Evolutionary conservation across 768 basidiomycete species (phyloP).

Genomic region (Harrya chromipes): DNA sequence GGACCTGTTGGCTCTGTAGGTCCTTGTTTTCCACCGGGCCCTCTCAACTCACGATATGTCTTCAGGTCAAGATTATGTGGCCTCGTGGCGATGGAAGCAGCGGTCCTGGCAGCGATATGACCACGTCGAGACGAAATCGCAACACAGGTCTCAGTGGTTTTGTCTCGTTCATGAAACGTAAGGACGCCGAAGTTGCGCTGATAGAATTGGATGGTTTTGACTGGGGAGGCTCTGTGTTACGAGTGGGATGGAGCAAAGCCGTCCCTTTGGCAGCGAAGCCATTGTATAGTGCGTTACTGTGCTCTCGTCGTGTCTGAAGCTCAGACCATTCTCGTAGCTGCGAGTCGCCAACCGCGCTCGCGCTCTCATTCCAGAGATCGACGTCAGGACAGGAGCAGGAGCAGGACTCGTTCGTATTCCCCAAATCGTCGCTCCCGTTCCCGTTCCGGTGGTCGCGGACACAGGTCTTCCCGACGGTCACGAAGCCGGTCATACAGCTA

Average conservation of each 20-base stretch:
- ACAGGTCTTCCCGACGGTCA: conserved; percentile 21
- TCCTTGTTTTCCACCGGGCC: conserved; percentile 8
- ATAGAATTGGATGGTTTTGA: conserved; percentile 90
- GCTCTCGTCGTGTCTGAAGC: background rate
- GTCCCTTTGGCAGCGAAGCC: conserved; percentile 79
- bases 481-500: conserved; percentile 27
- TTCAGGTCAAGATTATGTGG: conserved; percentile 98
- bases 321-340: conserved; percentile 11
- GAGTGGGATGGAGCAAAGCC: conserved; percentile 97
- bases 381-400: conserved; percentile 23
- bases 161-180: conserved; percentile 93
- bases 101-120: conserved; percentile 77
- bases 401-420: conserved; percentile 26
- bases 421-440: conserved; percentile 29
- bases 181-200: conserved; percentile 85
- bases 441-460: conserved; percentile 30
- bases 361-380: conserved; percentile 34
- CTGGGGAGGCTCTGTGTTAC: conserved; percentile 86
- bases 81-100: conserved; percentile 74
- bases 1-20: conserved; percentile 92
- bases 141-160: conserved; percentile 88
- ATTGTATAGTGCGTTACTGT: conserved; percentile 63
- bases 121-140: conserved; percentile 63
- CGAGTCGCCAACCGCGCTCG: conserved; percentile 30
- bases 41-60: background rate